A percentile compares a stretch with the other conserved stretches of the same genome.
These are phyloP conservation scores for Penicillium sclerotigenum DNA, from an alignment of 2,329 filamentous ascomycete species.

Conservation along the genomic window DNA sequence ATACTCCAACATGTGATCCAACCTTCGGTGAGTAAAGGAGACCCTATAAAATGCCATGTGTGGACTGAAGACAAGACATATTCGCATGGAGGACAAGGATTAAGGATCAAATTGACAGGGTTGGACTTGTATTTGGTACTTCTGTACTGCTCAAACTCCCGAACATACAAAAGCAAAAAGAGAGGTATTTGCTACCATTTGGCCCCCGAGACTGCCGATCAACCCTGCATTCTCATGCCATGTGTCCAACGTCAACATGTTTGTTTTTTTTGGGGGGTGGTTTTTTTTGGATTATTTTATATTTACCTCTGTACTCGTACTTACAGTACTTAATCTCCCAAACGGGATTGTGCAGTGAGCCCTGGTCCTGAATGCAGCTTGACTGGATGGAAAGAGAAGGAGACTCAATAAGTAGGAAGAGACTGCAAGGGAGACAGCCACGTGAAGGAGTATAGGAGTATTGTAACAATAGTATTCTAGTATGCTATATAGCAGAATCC, in stretches of 20 bases:
- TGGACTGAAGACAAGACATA: neutral
- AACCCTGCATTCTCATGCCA: constrained; percentile 14
- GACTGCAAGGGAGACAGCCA: constrained; percentile 4
- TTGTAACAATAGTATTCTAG: neutral
- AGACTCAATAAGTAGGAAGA: neutral
- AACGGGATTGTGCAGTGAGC: constrained; percentile 3
- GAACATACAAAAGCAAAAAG: neutral
- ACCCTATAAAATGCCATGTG: neutral
- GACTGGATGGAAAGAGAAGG: constrained; percentile 1
- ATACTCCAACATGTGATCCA: too few species aligned
- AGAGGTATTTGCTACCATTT: neutral
- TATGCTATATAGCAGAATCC: too few species aligned
- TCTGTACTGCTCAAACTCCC: neutral
- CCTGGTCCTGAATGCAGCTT: constrained; percentile 8
- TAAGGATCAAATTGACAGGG: neutral
- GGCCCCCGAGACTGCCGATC: neutral
- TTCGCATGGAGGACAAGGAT: neutral
- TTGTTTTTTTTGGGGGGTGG: too few species aligned
- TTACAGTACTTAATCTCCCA: neutral
- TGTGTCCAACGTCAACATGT: constrained; percentile 17
- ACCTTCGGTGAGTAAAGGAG: neutral
- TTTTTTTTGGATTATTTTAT: too few species aligned
- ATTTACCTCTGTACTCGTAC: too few species aligned
- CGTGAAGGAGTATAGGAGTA: constrained; percentile 7
- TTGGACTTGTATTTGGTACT: neutral